These are phyloP conservation scores for Hyaloperonospora brassicae DNA, from an alignment of 352 stramenopile species.

Conservation along the genomic window DNA sequence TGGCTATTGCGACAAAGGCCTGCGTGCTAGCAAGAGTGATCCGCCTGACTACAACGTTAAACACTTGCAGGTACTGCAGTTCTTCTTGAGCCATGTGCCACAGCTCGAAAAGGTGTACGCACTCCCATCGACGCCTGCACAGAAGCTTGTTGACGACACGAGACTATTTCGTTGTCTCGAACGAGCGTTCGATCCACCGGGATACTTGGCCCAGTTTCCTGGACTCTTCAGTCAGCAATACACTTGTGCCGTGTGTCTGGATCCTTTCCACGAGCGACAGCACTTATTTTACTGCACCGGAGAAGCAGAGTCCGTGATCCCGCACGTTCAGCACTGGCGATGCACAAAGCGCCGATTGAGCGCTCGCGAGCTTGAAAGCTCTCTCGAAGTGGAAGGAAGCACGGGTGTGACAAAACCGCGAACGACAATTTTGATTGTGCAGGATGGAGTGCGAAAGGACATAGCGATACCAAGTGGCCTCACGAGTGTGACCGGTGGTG, in stretches of 20 bases:
- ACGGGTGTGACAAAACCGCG: slow-evolving; percentile 47
- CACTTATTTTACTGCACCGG: slow-evolving; percentile 66
- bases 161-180: slow-evolving; percentile 47
- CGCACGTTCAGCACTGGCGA: slow-evolving; percentile 68
- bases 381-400: slow-evolving; percentile 8
- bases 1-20: slow-evolving; percentile 43
- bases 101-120: slow-evolving; percentile 58
- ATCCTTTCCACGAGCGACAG: slow-evolving; percentile 66
- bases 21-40: slow-evolving; percentile 38
- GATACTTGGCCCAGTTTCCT: slow-evolving; percentile 47
- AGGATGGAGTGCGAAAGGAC: slow-evolving; percentile 50
- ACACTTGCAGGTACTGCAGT: slow-evolving; percentile 60
- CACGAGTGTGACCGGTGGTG: slow-evolving; percentile 35
- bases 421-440: slow-evolving; percentile 41
- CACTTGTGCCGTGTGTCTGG: slow-evolving; percentile 54
- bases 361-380: slow-evolving; percentile 20
- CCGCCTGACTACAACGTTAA: slow-evolving; percentile 47
- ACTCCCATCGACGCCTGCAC: slow-evolving; percentile 11
- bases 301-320: slow-evolving; percentile 21
- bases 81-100: slow-evolving; percentile 56
- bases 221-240: slow-evolving; percentile 51
- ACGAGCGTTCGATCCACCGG: slow-evolving; percentile 42
- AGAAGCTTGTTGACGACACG: slow-evolving; percentile 36
- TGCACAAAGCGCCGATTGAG: slow-evolving; percentile 57
- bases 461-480: slow-evolving; percentile 48